Conservation (phyloP, 1,284 basidiomycete species). For the Cutaneotrichosporon sp. region DNA sequence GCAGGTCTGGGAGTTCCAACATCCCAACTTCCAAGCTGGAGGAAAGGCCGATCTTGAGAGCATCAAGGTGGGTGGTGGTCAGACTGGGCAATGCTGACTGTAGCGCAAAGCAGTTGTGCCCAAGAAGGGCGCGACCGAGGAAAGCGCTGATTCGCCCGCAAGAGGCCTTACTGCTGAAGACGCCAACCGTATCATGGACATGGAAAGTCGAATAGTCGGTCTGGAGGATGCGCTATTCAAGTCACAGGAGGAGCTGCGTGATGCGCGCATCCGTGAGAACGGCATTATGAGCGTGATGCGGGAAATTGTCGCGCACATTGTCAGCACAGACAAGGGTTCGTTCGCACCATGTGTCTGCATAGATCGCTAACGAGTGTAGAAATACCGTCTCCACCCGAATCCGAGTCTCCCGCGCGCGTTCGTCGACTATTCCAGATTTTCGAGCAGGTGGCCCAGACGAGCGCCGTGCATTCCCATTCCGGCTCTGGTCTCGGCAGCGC, state of each 20-base stretch:
- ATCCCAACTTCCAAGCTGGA: constrained; percentile 88
- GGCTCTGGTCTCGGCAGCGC: background rate
- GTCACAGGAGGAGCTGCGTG: constrained; percentile 29
- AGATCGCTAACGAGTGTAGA: background rate
- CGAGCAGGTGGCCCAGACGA: constrained; percentile 7
- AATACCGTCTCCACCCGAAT: background rate
- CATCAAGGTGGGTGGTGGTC: constrained; percentile 58
- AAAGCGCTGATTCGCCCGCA: constrained; percentile 35
- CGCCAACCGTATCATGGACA: constrained; percentile 26
- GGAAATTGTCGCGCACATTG: constrained; percentile 36
- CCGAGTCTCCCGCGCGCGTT: constrained; percentile 5
- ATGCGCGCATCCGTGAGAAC: constrained; percentile 28
- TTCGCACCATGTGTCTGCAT: background rate
- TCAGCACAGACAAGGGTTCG: constrained; percentile 33
- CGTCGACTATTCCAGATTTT: constrained; percentile 6
- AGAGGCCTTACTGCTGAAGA: constrained; percentile 29
- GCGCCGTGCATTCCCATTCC: background rate
- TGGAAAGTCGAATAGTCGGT: constrained; percentile 33
- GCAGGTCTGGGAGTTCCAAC: constrained; percentile 79
- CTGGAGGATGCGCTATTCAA: constrained; percentile 34
- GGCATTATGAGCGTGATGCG: constrained; percentile 29
- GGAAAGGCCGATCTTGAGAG: constrained; percentile 79
- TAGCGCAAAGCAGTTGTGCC: constrained; percentile 67
- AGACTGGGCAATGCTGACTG: background rate
- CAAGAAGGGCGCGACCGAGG: constrained; percentile 27